Evolutionary conservation across 768 basidiomycete genomes (phyloP), one percentile per base, ranked within the genome.

Genomic region (Panellus pusillus): DNA sequence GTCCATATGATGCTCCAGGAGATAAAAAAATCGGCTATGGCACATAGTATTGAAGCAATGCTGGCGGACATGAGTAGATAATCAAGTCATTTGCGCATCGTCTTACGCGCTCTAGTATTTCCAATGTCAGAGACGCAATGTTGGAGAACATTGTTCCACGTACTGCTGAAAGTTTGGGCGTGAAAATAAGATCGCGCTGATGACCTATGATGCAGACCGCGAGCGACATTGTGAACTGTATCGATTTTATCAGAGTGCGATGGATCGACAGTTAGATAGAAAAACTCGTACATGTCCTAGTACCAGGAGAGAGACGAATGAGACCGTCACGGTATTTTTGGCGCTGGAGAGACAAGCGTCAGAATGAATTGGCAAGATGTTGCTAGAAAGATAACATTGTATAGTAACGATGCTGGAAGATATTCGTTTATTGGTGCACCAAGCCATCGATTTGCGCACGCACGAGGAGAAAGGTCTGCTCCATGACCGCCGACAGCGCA

Each of bases 1-100:
- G 56, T 44, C 56, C 51, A 58, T 14, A 58, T 44, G 28, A 50
- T 46, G 29, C 46, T 52, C 9, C 52, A 17, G 19, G 52, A 39
- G 24, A 58, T 50, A 8, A 54, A 39, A 1, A 47, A 39, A 20
- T 58, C 48, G 20, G 42, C 52, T 2, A 44, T 31, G 6, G 50
- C 40, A 42, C 56, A 58, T 19, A 50, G 9, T 38, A 32, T 41
- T 2, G 42, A 47, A 9, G 52, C 36, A 27, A 50, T 32, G 2
- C 32, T 35, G 32, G 32, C 3, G 14, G 32, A 14, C 3, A 14
- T 35, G 8, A 35, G 32, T 11, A 35, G 14, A 35, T 35, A 14
- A 7, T 11, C 14, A 35, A 35, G 32, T 35, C 32, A 35, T 11
- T 35, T 11, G 32, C 9, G 14, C 7, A 14, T 9, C 32, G 32